A percentile compares a stretch with the other conserved stretches of the same genome.
Evolutionary conservation across 371 early-diverging fungal genomes (phyloP).

Genomic region (Chytridium lagenaria): DNA sequence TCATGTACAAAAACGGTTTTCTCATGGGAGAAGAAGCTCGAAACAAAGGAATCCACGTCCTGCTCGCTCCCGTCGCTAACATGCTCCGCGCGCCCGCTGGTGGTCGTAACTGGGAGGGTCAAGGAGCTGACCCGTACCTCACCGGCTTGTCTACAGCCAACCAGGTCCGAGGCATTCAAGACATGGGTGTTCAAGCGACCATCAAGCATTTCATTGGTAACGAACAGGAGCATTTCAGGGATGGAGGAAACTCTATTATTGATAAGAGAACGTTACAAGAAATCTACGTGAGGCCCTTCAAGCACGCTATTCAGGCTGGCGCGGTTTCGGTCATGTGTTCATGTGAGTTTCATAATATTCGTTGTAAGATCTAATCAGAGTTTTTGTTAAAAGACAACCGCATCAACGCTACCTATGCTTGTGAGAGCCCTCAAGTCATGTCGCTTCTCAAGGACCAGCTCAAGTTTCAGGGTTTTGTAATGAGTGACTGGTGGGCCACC

Average conservation of each 20-base stretch:
- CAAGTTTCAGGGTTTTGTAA: conserved; percentile 56
- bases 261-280: conserved; percentile 58
- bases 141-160: conserved; percentile 28
- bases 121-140: conserved; percentile 68
- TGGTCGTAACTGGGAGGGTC: conserved; percentile 65
- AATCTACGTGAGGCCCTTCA: conserved; percentile 63
- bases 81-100: conserved; percentile 53
- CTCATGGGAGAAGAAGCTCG: conserved; percentile 61
- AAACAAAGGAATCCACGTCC: conserved; percentile 59
- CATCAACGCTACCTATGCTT: conserved; percentile 58
- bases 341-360: conserved; percentile 24
- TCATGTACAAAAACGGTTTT: conserved; percentile 53
- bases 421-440: conserved; percentile 56
- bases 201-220: conserved; percentile 60
- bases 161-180: conserved; percentile 43
- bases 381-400: conserved; percentile 45
- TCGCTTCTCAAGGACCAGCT: conserved; percentile 56
- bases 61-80: conserved; percentile 63
- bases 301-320: conserved; percentile 58
- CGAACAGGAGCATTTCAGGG: conserved; percentile 30
- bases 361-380: neutral
- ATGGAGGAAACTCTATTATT: neutral
- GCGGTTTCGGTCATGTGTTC: conserved; percentile 64
- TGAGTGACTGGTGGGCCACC: conserved; percentile 51
- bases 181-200: conserved; percentile 55